Evolutionary conservation across 1,284 basidiomycete species (phyloP).

Genomic region (Malassezia caprae): DNA sequence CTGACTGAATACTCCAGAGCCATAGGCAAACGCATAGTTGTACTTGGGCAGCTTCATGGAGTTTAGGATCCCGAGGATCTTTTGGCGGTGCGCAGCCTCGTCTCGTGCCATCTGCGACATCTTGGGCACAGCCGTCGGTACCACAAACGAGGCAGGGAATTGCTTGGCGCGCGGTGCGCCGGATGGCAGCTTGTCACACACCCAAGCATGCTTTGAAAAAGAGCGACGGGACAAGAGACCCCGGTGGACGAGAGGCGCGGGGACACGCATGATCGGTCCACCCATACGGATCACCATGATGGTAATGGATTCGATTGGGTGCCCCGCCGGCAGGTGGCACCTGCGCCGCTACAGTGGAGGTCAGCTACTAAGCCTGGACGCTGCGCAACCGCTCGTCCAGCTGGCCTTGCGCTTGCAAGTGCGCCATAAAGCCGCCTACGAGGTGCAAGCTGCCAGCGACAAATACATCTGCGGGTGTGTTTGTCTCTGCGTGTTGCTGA

Average conservation of each 20-base stretch:
- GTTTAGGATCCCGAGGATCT: slow-evolving; percentile 2
- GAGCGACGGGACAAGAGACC: not conserved
- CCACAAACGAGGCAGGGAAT: slow-evolving; percentile 16
- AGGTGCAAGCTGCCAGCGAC: slow-evolving; percentile 89
- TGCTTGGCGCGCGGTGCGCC: not conserved
- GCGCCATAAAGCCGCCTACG: slow-evolving; percentile 77
- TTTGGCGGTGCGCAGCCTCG: slow-evolving; percentile 8
- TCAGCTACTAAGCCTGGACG: not conserved
- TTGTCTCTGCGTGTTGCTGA: slow-evolving; percentile 51
- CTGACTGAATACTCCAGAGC: slow-evolving; percentile 84
- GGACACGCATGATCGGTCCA: not conserved
- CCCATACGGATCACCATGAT: not conserved
- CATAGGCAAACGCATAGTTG: slow-evolving; percentile 85
- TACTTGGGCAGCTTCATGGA: slow-evolving; percentile 43
- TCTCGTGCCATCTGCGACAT: not conserved
- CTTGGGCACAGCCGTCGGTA: slow-evolving; percentile 8
- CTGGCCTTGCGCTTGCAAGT: slow-evolving; percentile 29
- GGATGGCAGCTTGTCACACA: not conserved
- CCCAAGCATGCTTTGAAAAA: not conserved
- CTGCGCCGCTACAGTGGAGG: not conserved
- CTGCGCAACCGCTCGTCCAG: slow-evolving; percentile 31
- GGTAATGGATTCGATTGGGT: not conserved
- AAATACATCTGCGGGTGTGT: slow-evolving; percentile 57
- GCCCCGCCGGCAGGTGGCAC: not conserved
- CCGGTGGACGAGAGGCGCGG: not conserved